Evolutionary conservation across 495 filamentous ascomycete species (phyloP), one percentile per base, ranked within the genome.

Genomic region (Penicilliopsis zonata): DNA sequence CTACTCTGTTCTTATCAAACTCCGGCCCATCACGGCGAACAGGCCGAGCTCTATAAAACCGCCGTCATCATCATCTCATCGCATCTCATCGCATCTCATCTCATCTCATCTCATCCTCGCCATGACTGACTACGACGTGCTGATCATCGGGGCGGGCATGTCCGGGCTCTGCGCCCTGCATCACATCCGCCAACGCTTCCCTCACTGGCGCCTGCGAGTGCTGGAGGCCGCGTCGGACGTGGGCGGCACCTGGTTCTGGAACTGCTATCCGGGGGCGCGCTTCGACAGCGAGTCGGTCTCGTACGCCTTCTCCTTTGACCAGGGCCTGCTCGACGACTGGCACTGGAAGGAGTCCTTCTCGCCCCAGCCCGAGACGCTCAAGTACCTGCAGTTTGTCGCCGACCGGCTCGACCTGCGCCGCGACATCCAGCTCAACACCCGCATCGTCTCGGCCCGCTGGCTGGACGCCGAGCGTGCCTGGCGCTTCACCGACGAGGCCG

Each of bases 81-180:
- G n/a, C n/a, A n/a, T n/a, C n/a, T n/a, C n/a, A n/a, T n/a, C n/a
- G n/a, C n/a, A n/a, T n/a, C n/a, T n/a, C n/a, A n/a, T n/a, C n/a
- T n/a, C n/a, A n/a, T n/a, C n/a, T n/a, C n/a, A n/a, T n/a, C n/a
- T n/a, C n/a, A n/a, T n/a, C n/a, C n/a, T n/a, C n/a, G n/a, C n/a
- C n/a, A n/a, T n/a, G n/a, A n/a, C n/a, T n/a, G 26, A 15, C 31
- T 43, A 22, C 12, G 65, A 71, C 39, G 61, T 61, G 13, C 36
- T 72, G 16, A 63, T 72, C 34, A 52, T 74, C 9, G 70, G 70
- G 3, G 67, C 63, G 2, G 70, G 70, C 1, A 59, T 74, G 22
- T 55, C 52, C 5, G 69, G 69, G 1, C 28, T 68, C 21, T 65
- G 59, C 37, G 39, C 48, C 10, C 49, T 67, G 8, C 52, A 60